Conservation (phyloP, 768 basidiomycete species). For the Phallus indusiatus region DNA sequence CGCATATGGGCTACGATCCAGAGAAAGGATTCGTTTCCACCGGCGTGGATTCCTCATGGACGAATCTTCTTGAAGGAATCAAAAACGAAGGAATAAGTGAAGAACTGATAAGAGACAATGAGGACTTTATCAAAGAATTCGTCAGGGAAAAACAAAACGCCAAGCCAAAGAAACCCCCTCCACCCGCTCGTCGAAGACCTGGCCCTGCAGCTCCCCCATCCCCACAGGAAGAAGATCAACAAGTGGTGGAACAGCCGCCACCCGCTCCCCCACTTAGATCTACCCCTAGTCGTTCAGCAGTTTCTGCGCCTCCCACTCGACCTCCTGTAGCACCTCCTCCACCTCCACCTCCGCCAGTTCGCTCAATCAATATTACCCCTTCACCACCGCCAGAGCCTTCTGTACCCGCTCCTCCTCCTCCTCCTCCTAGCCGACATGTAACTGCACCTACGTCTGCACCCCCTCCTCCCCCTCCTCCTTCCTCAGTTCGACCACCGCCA, state of each 20-base stretch:
- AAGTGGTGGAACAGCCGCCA: conserved; percentile 29
- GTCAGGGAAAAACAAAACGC: conserved; percentile 40
- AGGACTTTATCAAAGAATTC: conserved; percentile 84
- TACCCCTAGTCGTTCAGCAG: conserved; percentile 27
- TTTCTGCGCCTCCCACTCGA: conserved; percentile 27
- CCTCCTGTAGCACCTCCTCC: conserved; percentile 26
- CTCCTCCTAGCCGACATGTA: conserved; percentile 19
- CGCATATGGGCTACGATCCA: conserved; percentile 90
- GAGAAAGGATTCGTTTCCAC: conserved; percentile 79
- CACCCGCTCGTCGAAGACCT: conserved; percentile 19
- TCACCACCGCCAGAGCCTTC: conserved; percentile 8
- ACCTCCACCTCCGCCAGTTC: conserved; percentile 26
- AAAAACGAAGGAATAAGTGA: conserved; percentile 55
- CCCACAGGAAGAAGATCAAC: conserved; percentile 24
- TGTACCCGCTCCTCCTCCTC: conserved; percentile 19
- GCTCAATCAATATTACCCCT: conserved; percentile 12
- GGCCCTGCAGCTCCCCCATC: conserved; percentile 15
- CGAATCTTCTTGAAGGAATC: conserved; percentile 56
- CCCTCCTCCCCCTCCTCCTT: conserved; percentile 21
- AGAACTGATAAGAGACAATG: conserved; percentile 64
- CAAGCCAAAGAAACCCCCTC: conserved; percentile 31
- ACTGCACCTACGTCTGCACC: conserved; percentile 27
- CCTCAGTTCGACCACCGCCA: conserved; percentile 24
- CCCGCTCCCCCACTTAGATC: conserved; percentile 40
- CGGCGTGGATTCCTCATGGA: conserved; percentile 89